Evolutionary conservation across 441 rosid species (phyloP).

Genomic region (Caryocar brasiliense): DNA sequence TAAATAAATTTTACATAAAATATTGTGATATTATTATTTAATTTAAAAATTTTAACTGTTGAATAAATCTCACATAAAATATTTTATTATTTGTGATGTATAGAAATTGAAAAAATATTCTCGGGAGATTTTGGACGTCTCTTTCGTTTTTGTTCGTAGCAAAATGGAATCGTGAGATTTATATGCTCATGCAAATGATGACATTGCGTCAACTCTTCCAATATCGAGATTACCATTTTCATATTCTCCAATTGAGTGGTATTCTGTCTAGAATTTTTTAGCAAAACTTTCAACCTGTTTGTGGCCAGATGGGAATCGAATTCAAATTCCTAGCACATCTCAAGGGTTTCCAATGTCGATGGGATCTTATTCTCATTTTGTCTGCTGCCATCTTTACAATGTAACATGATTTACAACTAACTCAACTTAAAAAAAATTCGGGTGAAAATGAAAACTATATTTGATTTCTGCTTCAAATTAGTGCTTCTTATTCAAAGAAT

Average conservation of each 20-base stretch:
- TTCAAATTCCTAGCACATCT: conserved; percentile 25
- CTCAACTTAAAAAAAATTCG: no score
- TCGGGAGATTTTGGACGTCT: conserved; percentile 1
- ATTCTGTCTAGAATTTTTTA: conserved; percentile 8
- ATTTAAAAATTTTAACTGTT: no score
- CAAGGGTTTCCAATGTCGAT: conserved; percentile 18
- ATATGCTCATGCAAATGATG: not conserved
- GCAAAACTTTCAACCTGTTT: conserved; percentile 4
- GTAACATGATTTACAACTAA: conserved; percentile 11
- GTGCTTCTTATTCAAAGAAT: no score
- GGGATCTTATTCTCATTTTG: conserved; percentile 30
- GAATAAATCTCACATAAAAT: no score
- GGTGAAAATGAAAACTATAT: no score
- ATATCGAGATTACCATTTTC: no score
- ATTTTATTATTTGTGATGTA: no score
- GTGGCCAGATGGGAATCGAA: conserved; percentile 18
- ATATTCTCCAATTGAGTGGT: no score
- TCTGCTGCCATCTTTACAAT: conserved; percentile 28
- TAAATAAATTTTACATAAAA: no score
- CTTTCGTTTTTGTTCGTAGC: not conserved
- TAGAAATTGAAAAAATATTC: not conserved
- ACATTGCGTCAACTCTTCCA: no score
- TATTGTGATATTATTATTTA: no score
- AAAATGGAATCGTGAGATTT: conserved; percentile 5
- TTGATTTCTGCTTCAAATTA: no score